Evolutionary conservation across 140 eudicot species (phyloP).

Genomic region (Stevia rebaudiana): DNA sequence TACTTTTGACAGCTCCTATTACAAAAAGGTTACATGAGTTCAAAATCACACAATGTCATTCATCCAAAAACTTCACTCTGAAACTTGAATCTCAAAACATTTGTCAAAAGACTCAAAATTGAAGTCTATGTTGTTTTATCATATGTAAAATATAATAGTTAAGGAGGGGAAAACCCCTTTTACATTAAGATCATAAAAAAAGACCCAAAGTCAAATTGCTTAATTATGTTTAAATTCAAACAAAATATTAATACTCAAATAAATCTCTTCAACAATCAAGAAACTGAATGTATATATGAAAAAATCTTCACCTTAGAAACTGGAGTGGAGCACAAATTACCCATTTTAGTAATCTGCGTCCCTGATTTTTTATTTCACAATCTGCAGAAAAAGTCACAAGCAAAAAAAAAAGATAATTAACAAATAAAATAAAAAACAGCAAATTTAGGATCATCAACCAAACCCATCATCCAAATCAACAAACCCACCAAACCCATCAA

Average conservation of each 20-base stretch:
- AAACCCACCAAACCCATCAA: slow-evolving; percentile 34
- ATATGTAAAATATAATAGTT: background rate
- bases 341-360: slow-evolving; percentile 44
- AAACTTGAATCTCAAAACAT: slow-evolving; percentile 4
- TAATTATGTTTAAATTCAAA: slow-evolving; percentile 8
- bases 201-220: slow-evolving; percentile 1
- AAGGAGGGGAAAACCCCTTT: background rate
- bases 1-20: background rate
- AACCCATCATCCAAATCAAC: slow-evolving; percentile 35
- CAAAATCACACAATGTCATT: slow-evolving; percentile 10
- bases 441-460: slow-evolving; percentile 24
- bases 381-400: slow-evolving; percentile 33
- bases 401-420: slow-evolving; percentile 8
- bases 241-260: background rate
- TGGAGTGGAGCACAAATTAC: slow-evolving; percentile 50
- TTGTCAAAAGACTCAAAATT: slow-evolving; percentile 6
- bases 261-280: background rate
- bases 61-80: slow-evolving; percentile 15
- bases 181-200: background rate
- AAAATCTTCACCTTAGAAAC: slow-evolving; percentile 46
- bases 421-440: slow-evolving; percentile 1
- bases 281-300: background rate
- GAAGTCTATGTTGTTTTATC: slow-evolving; percentile 14
- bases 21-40: slow-evolving; percentile 1
- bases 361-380: slow-evolving; percentile 26